These are phyloP conservation scores for Schizosaccharomyces japonicus DNA, from an alignment of 805 yeast genomes.

Conservation along the genomic window DNA sequence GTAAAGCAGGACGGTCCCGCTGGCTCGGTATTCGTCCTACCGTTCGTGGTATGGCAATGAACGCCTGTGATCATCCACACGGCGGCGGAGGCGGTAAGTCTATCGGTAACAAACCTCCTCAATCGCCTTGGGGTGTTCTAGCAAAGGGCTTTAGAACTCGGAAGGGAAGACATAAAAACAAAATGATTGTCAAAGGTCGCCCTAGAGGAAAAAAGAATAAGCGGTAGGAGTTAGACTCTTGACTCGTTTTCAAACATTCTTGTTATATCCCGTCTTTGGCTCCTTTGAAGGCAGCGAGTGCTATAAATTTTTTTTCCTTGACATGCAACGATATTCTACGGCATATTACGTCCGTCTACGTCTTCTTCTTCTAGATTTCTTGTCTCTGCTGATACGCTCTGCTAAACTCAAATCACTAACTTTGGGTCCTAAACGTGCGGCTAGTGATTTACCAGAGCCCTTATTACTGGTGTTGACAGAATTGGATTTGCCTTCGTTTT, in stretches of 20 bases:
- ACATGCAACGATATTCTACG: no score
- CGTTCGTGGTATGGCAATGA: slow-evolving; percentile 96
- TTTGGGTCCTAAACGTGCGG: not conserved
- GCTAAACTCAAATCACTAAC: not conserved
- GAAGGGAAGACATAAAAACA: slow-evolving; percentile 65
- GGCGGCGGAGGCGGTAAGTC: slow-evolving; percentile 99
- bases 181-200: slow-evolving; percentile 71
- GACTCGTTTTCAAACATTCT: no score
- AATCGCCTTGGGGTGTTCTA: slow-evolving; percentile 87
- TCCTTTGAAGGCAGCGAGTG: no score
- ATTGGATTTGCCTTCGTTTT: no score
- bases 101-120: slow-evolving; percentile 80
- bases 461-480: no score
- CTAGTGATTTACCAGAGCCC: no score
- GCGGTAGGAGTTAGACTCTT: not conserved
- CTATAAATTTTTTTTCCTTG: no score
- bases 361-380: no score
- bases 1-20: slow-evolving; percentile 91
- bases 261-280: no score
- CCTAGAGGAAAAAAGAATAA: slow-evolving; percentile 48
- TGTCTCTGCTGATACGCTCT: no score
- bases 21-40: slow-evolving; percentile 82
- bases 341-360: no score
- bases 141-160: slow-evolving; percentile 19
- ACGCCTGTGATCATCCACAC: slow-evolving; percentile 89